Evolutionary conservation across 805 yeast genomes (phyloP).

Genomic region (Saccharomyces eubayanus): DNA sequence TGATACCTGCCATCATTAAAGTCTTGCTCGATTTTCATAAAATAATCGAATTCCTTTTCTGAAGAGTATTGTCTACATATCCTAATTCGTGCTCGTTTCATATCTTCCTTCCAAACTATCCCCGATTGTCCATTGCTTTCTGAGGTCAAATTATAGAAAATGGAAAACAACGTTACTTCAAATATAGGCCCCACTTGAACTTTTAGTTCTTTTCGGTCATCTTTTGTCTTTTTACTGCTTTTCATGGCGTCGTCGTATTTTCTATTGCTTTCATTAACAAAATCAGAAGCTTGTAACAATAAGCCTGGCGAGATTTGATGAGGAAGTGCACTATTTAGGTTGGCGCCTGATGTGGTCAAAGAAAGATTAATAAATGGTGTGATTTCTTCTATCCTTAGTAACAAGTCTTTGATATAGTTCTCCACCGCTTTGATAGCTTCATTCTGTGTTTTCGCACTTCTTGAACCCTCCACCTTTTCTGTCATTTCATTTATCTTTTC

Average conservation of each 20-base stretch:
- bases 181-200: conserved; percentile 53
- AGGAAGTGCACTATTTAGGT: conserved; percentile 41
- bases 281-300: conserved; percentile 52
- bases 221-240: neutral
- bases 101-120: conserved; percentile 67
- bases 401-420: conserved; percentile 38
- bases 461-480: conserved; percentile 27
- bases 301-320: conserved; percentile 55
- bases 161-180: conserved; percentile 47
- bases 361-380: conserved; percentile 63
- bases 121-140: conserved; percentile 24
- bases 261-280: conserved; percentile 27
- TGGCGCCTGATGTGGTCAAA: conserved; percentile 60
- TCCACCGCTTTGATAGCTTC: conserved; percentile 41
- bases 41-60: conserved; percentile 33
- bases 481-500: conserved; percentile 37
- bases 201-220: neutral
- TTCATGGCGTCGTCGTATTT: conserved; percentile 1
- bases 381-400: conserved; percentile 52
- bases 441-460: conserved; percentile 18
- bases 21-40: conserved; percentile 43
- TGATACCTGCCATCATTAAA: conserved; percentile 69
- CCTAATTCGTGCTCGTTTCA: conserved; percentile 45
- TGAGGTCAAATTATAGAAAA: conserved; percentile 51
- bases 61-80: conserved; percentile 27